These are phyloP conservation scores for Acephala macrosclerotiorum DNA, from an alignment of 2,329 filamentous ascomycete genomes.

Conservation along the genomic window DNA sequence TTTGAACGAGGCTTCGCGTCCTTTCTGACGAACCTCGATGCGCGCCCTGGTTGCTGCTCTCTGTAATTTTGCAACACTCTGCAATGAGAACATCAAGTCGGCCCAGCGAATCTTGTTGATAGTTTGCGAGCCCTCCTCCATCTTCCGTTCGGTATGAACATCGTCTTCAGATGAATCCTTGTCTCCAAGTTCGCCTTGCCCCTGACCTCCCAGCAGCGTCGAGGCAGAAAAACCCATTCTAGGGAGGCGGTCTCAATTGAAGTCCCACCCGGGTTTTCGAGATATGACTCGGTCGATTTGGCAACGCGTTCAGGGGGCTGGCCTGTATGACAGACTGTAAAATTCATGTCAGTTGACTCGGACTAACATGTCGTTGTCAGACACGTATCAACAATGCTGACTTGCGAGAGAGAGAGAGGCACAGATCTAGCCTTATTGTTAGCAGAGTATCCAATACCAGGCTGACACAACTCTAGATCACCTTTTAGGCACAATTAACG, in stretches of 20 bases:
- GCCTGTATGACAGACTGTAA: background rate
- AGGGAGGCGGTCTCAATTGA: background rate
- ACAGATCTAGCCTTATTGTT: conserved; percentile 4
- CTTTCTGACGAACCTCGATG: conserved; percentile 35
- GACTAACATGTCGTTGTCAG: background rate
- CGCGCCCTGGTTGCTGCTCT: conserved; percentile 27
- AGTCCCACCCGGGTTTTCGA: background rate
- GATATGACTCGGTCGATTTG: background rate
- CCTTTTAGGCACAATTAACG: conserved; percentile 6
- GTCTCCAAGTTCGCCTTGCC: background rate
- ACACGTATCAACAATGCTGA: conserved; percentile 9
- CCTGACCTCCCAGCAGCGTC: background rate
- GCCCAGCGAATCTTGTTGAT: conserved; percentile 22
- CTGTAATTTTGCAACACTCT: conserved; percentile 27
- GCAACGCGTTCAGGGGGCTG: background rate
- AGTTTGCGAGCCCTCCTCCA: background rate
- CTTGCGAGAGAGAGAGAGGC: background rate
- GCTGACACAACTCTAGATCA: conserved; percentile 6
- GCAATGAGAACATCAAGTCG: conserved; percentile 28
- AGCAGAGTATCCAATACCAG: conserved; percentile 4
- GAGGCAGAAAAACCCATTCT: background rate
- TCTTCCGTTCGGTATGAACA: conserved; percentile 5
- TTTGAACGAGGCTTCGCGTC: conserved; percentile 33
- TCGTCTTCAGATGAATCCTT: background rate
- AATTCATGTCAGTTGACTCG: conserved; percentile 7